phyloP scores from a whole-genome alignment of 495 filamentous ascomycete genomes.

The Cercophora newfieldiana region DNA sequence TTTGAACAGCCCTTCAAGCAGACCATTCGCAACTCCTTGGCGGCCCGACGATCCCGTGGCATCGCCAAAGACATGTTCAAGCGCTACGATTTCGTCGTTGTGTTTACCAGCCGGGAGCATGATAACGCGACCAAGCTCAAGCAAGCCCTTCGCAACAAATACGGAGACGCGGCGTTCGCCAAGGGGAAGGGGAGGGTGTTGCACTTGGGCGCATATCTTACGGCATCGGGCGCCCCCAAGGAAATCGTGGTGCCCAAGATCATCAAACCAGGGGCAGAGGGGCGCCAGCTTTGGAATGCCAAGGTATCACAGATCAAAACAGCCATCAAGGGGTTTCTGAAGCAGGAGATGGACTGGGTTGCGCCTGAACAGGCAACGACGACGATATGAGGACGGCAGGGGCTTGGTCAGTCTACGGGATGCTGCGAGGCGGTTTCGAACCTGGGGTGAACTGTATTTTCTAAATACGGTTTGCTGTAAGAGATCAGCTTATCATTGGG shows the following conservation, averaged over 20 bases:
- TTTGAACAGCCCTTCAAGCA: constrained; percentile 25
- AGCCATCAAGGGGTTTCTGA: constrained; percentile 27
- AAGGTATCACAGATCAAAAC: constrained; percentile 25
- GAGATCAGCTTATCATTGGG: too few relatives aligned
- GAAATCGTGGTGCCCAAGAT: neutral
- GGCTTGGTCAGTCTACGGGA: too few relatives aligned
- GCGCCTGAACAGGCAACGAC: constrained; percentile 22
- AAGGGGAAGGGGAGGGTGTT: constrained; percentile 24
- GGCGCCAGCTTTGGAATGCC: constrained; percentile 18
- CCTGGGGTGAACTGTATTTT: too few relatives aligned
- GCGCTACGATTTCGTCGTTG: constrained; percentile 26
- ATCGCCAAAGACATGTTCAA: constrained; percentile 19
- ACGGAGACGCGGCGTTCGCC: neutral
- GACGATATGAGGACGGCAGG: too few relatives aligned
- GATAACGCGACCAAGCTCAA: constrained; percentile 30
- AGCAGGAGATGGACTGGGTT: constrained; percentile 27
- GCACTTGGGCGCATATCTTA: constrained; percentile 27
- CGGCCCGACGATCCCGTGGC: constrained; percentile 7
- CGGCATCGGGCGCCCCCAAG: neutral
- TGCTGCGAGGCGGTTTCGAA: too few relatives aligned
- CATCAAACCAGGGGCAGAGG: neutral
- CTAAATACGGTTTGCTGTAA: too few relatives aligned
- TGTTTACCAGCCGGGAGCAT: constrained; percentile 29
- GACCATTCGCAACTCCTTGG: constrained; percentile 8
- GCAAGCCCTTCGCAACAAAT: constrained; percentile 14